phyloP scores from a whole-genome alignment of 495 filamentous ascomycete genomes.

The Evernia prunastri region DNA sequence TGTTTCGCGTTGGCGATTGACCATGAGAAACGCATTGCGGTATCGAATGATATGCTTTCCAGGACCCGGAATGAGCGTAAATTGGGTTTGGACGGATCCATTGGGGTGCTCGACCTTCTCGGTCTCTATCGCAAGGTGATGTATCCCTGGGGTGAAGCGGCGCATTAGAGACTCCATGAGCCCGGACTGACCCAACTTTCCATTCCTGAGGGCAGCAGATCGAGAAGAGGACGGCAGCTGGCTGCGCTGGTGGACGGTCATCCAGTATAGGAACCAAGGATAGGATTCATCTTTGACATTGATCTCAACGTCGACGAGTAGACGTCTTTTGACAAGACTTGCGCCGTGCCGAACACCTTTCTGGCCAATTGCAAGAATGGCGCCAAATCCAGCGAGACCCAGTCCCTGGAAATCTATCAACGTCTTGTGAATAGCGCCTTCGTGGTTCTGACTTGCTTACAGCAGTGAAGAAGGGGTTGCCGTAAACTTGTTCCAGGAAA shows the following conservation, averaged over 20 bases:
- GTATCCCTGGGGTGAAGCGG: conserved; percentile 56
- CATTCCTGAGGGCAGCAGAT: conserved; percentile 27
- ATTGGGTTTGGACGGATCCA: conserved; percentile 67
- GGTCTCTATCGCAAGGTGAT: conserved; percentile 64
- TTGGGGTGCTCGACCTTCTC: conserved; percentile 51
- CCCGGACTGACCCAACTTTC: conserved; percentile 30
- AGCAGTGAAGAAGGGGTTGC: conserved; percentile 64
- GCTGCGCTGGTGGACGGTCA: conserved; percentile 69
- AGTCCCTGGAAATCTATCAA: conserved; percentile 48
- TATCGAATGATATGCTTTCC: conserved; percentile 83
- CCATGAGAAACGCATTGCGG: conserved; percentile 74
- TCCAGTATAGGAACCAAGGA: conserved; percentile 89
- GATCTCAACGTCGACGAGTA: conserved; percentile 94
- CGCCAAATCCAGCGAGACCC: conserved; percentile 82
- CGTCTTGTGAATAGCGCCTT: background rate
- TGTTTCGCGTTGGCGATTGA: conserved; percentile 74
- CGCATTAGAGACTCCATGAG: conserved; percentile 48
- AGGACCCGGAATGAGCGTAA: conserved; percentile 83
- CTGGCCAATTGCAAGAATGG: conserved; percentile 67
- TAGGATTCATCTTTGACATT: conserved; percentile 89
- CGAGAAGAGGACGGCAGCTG: conserved; percentile 33
- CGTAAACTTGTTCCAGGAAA: conserved; percentile 49
- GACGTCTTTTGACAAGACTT: conserved; percentile 66
- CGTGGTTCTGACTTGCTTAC: conserved; percentile 32
- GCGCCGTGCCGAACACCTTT: conserved; percentile 62